A percentile compares a stretch with the other conserved stretches of the same genome.
These are phyloP conservation scores for Ganoderma multipileum DNA, from an alignment of 1,284 basidiomycete species.

Conservation along the genomic window DNA sequence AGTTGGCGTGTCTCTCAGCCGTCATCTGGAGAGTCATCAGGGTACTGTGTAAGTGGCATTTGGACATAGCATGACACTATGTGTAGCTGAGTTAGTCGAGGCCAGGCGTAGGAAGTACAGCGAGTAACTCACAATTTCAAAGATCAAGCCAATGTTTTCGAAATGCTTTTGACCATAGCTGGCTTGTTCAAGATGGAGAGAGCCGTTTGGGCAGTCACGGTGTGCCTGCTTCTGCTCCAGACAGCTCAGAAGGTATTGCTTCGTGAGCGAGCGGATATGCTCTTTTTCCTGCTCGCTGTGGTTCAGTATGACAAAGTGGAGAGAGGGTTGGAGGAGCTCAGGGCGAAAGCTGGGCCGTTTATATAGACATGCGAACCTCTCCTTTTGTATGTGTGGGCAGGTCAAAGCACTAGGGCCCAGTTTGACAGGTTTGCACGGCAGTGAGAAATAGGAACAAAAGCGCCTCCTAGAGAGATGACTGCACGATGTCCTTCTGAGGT, in stretches of 20 bases:
- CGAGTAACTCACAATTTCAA: background rate
- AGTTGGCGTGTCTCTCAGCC: background rate
- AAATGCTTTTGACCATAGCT: background rate
- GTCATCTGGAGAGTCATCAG: background rate
- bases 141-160: background rate
- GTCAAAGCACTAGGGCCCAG: no score
- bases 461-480: no score
- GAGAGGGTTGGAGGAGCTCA: background rate
- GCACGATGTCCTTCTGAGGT: no score
- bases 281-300: background rate
- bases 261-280: background rate
- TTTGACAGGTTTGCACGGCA: no score
- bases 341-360: background rate
- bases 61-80: background rate
- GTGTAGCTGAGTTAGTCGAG: background rate
- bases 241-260: background rate
- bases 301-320: background rate
- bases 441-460: no score
- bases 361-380: background rate
- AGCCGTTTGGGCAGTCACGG: background rate
- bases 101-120: background rate
- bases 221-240: background rate
- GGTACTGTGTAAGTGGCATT: background rate
- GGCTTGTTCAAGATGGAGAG: background rate
- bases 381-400: background rate